phyloP scores from a whole-genome alignment of 2,329 filamentous ascomycete genomes.

The Fusarium citri region DNA sequence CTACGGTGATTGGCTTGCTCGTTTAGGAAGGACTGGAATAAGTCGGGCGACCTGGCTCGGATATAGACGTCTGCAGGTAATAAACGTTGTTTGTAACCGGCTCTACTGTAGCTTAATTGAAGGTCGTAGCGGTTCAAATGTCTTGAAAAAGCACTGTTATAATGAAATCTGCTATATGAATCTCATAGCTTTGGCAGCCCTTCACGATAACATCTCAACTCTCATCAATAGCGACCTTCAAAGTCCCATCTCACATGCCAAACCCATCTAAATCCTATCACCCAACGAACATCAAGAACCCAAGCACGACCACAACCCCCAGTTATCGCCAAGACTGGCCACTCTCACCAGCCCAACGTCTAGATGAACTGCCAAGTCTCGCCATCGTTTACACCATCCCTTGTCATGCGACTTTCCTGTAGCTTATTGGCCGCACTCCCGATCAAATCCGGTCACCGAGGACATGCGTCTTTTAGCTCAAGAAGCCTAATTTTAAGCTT shows the following conservation, averaged over 20 bases:
- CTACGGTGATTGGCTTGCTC: background rate
- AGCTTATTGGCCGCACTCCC: background rate
- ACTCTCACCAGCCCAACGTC: background rate
- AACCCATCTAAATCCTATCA: background rate
- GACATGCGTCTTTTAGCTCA: background rate
- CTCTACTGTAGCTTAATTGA: too few relatives aligned
- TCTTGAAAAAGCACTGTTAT: background rate
- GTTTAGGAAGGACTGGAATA: background rate
- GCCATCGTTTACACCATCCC: background rate
- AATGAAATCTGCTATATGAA: background rate
- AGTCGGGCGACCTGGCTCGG: background rate
- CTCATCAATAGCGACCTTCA: background rate
- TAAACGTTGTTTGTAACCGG: too few relatives aligned
- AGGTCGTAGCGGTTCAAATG: too few relatives aligned
- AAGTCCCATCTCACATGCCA: background rate
- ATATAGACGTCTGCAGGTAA: background rate
- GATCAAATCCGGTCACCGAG: slow-evolving; percentile 5
- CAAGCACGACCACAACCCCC: slow-evolving; percentile 25
- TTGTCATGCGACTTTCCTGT: background rate
- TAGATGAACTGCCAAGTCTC: slow-evolving; percentile 24
- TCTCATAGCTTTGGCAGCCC: background rate
- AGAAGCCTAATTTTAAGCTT: slow-evolving; percentile 47
- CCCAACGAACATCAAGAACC: slow-evolving; percentile 36
- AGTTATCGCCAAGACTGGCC: slow-evolving; percentile 26
- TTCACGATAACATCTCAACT: background rate